Percentiles rank a stretch among this genome's conserved stretches.
Conservation (phyloP, 78 protist species). For the Planoprotostelium fungivorum region DNA sequence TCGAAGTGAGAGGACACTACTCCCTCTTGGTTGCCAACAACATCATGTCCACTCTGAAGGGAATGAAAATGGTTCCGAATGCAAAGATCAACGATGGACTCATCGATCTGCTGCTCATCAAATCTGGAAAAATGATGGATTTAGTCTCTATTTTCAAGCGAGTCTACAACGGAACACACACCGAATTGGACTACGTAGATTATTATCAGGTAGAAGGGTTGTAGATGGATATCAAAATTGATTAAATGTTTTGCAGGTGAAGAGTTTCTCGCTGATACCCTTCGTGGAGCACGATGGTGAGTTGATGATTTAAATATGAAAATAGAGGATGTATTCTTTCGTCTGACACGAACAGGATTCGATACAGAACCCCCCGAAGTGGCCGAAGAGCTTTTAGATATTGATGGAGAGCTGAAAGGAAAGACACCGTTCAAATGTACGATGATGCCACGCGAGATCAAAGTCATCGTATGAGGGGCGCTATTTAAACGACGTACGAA, state of each 20-base stretch:
- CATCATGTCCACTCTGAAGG: slow-evolving; percentile 57
- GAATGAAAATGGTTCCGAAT: slow-evolving; percentile 68
- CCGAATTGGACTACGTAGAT: slow-evolving; percentile 42
- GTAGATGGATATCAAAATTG: too few relatives aligned
- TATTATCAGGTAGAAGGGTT: slow-evolving; percentile 54
- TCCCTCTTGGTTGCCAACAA: slow-evolving; percentile 54
- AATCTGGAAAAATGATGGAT: slow-evolving; percentile 42
- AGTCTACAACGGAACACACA: slow-evolving; percentile 60
- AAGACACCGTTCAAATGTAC: slow-evolving; percentile 54
- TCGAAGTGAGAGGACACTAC: slow-evolving; percentile 34
- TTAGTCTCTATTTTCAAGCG: slow-evolving; percentile 37
- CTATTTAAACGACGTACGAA: too few relatives aligned
- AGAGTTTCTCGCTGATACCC: neutral
- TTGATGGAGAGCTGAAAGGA: slow-evolving; percentile 60
- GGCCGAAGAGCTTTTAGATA: slow-evolving; percentile 52
- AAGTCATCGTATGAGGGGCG: neutral
- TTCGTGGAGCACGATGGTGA: neutral
- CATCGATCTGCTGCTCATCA: slow-evolving; percentile 43
- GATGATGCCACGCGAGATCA: slow-evolving; percentile 11
- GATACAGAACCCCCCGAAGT: neutral
- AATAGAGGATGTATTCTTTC: too few relatives aligned
- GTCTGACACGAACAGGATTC: neutral
- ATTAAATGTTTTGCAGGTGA: neutral
- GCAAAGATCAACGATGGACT: slow-evolving; percentile 63
- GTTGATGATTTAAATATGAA: too few relatives aligned